phyloP scores from a whole-genome alignment of 108 stramenopile species.

The Schizochytrium sp. region DNA sequence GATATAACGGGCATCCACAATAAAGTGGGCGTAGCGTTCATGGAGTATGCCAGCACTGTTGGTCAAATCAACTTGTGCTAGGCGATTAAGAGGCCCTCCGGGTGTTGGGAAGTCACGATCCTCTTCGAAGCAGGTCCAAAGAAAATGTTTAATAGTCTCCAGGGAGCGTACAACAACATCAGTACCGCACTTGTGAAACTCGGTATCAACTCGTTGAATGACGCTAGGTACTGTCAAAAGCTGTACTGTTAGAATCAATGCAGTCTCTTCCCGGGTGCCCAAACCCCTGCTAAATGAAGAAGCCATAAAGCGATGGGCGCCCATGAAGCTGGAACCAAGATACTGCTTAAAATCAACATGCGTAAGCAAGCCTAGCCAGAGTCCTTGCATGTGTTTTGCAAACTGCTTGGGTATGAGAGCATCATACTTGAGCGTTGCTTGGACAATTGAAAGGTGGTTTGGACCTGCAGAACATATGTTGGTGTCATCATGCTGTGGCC shows the following conservation, averaged over 20 bases:
- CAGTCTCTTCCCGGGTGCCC: not conserved
- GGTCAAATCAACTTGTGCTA: slow-evolving; percentile 18
- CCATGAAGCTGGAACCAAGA: slow-evolving; percentile 33
- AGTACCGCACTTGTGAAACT: not conserved
- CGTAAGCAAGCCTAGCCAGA: slow-evolving; percentile 44
- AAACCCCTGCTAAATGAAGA: slow-evolving; percentile 35
- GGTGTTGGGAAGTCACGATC: not conserved
- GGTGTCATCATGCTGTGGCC: not conserved
- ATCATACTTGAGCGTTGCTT: slow-evolving; percentile 28
- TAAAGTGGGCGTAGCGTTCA: not conserved
- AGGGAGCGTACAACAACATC: slow-evolving; percentile 19
- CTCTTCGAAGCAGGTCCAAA: not conserved
- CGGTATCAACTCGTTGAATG: not conserved
- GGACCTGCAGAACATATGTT: not conserved
- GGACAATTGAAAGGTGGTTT: not conserved
- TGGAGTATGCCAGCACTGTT: not conserved
- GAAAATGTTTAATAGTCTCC: not conserved
- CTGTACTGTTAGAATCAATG: not conserved
- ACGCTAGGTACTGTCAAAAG: slow-evolving; percentile 32
- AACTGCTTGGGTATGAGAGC: slow-evolving; percentile 29
- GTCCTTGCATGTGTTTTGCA: not conserved
- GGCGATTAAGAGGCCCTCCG: not conserved
- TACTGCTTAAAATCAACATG: slow-evolving; percentile 8
- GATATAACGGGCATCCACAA: slow-evolving; percentile 13
- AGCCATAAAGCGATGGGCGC: not conserved